Base-by-base conservation (phyloP, 2,329 filamentous ascomycete genomes). In the Trichoderma pleuroti region DNA sequence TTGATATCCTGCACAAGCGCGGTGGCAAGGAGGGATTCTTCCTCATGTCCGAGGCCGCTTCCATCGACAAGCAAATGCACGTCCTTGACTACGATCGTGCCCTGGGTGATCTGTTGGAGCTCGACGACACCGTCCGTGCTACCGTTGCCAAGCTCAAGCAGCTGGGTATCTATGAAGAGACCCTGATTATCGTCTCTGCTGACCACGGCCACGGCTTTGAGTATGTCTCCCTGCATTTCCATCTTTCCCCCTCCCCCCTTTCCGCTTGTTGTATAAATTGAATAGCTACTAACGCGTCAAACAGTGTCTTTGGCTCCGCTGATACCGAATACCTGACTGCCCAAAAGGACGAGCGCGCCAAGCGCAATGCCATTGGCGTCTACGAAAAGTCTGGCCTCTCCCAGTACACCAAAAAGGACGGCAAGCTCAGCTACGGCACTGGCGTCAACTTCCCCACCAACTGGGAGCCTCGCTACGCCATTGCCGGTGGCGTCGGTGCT, bases 41-140 rank as follows among this genome's bases (percentile, higher is more conserved):
- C 85, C 86, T 97, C 77, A 96, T 97, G 93, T 90, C 90, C 14
- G 93, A 97, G 80, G 93, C 91, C 30, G 93, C 93, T 18, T 93
- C 90, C 2, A 92, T 97, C 75, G 93, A 96, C 82, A 97, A 97
- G 86, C 91, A 93, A 86, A 96, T 97, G 93, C 93, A 97, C 82
- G 80, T 84, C 2, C 87, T 96, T 24, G 93, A 96, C 82, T 96
- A 96, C 79, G 92, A 96, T 81, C 92, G 93, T 68, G 92, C 93
- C 1, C 88, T 97, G 0, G 93, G 92, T 68, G 93, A 97, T 76
- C 88, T 97, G 1, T 88, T 97, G 52, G 93, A 97, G 82, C 87
- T 97, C 39, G 93, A 97, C 77, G 92, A 97, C 81, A 94, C 93
- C 5, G 84, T 97, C 75, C 89, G 89, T 66, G 92, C 92, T 21